Conservation (phyloP, 1,284 basidiomycete genomes). For the Ustilago crameri region DNA sequence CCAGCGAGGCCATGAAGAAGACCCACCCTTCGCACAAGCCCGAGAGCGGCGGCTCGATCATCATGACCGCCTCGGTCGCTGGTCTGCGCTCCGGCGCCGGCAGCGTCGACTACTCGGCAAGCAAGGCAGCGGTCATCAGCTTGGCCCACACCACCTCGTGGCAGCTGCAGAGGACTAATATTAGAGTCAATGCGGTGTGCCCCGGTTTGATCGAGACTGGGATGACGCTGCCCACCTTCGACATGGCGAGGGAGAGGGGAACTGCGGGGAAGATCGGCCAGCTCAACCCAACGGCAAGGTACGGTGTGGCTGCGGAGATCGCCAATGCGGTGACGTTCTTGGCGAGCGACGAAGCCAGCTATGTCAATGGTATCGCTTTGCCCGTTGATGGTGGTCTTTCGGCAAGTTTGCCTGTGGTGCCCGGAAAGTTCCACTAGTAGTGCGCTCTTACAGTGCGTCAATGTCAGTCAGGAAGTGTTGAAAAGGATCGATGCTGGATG, state of each 20-base stretch:
- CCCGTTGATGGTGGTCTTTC: conserved; percentile 87
- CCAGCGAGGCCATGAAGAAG: conserved; percentile 81
- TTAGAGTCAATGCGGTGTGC: conserved; percentile 89
- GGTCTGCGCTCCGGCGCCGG: conserved; percentile 87
- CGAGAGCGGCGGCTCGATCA: conserved; percentile 81
- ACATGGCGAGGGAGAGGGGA: conserved; percentile 80
- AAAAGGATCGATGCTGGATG: not conserved
- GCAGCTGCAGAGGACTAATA: conserved; percentile 82
- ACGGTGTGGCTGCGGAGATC: conserved; percentile 71
- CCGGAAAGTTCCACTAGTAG: conserved; percentile 71
- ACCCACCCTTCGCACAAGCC: conserved; percentile 73
- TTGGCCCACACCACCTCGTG: conserved; percentile 83
- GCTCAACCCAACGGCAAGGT: conserved; percentile 83
- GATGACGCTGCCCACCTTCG: conserved; percentile 82
- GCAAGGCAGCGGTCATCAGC: conserved; percentile 73
- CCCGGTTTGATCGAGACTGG: conserved; percentile 91
- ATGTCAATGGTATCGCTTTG: conserved; percentile 89
- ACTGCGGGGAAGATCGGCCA: conserved; percentile 82
- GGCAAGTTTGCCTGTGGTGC: conserved; percentile 78
- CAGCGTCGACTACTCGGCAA: conserved; percentile 78
- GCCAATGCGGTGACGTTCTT: conserved; percentile 86
- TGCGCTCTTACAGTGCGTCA: too few relatives aligned
- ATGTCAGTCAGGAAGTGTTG: not conserved
- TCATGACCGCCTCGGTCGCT: conserved; percentile 92
- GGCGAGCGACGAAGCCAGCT: conserved; percentile 84